Evolutionary conservation across 495 filamentous ascomycete species (phyloP).

Genomic region (Penicillium soppii): DNA sequence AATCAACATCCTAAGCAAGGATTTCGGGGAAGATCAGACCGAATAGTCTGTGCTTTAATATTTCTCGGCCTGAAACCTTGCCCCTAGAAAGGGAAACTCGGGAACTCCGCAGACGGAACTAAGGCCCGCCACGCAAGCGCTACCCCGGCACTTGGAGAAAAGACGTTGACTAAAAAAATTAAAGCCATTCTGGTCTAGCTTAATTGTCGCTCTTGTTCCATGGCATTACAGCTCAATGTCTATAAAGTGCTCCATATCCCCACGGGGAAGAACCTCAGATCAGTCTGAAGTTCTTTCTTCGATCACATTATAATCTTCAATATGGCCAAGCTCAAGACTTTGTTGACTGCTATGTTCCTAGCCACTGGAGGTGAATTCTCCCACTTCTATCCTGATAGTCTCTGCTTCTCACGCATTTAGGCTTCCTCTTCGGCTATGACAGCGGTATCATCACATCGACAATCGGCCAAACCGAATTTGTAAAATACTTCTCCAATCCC

Average conservation of each 20-base stretch:
- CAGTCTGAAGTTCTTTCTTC: too few relatives aligned
- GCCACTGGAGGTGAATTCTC: slow-evolving; percentile 25
- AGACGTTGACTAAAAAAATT: background rate
- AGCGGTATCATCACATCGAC: slow-evolving; percentile 42
- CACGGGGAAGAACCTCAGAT: background rate
- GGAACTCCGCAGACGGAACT: too few relatives aligned
- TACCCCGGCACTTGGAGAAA: background rate
- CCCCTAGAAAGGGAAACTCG: too few relatives aligned
- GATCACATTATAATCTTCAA: background rate
- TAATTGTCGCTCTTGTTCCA: background rate
- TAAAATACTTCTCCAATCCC: slow-evolving; percentile 36
- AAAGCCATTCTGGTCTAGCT: background rate
- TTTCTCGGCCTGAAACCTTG: background rate
- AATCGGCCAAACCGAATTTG: slow-evolving; percentile 40
- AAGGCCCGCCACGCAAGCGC: too few relatives aligned
- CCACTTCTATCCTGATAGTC: background rate
- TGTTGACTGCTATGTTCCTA: slow-evolving; percentile 26
- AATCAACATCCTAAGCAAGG: too few relatives aligned
- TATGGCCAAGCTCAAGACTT: slow-evolving; percentile 18
- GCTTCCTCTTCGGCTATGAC: slow-evolving; percentile 36
- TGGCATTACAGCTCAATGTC: too few relatives aligned
- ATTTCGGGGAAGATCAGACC: background rate
- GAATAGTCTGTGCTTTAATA: background rate
- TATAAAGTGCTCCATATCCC: background rate
- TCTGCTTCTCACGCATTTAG: too few relatives aligned